Evolutionary conservation across 495 filamentous ascomycete species (phyloP).

Genomic region (Xylaria scruposa): DNA sequence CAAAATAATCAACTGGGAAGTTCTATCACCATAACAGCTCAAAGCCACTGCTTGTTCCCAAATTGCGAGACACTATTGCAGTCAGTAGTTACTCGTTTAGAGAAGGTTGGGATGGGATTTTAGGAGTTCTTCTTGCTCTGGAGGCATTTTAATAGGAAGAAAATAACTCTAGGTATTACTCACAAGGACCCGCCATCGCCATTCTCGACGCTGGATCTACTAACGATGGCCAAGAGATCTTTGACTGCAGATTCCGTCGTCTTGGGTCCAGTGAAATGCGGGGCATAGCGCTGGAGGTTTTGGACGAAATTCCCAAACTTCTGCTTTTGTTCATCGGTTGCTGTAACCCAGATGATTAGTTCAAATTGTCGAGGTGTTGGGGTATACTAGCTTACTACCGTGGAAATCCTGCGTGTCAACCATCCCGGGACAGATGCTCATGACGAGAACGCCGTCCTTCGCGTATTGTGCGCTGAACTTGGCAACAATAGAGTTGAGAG

Average conservation of each 20-base stretch:
- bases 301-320: conserved; percentile 35
- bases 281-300: conserved; percentile 53
- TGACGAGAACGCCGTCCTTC: conserved; percentile 56
- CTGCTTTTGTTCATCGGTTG: conserved; percentile 46
- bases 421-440: conserved; percentile 57
- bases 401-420: conserved; percentile 44
- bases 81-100: neutral
- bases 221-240: conserved; percentile 44
- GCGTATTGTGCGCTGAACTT: conserved; percentile 56
- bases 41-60: conserved; percentile 58
- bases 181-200: conserved; percentile 57
- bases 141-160: neutral
- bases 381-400: neutral
- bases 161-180: neutral
- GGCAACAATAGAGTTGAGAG: conserved; percentile 50
- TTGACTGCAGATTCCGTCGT: conserved; percentile 52
- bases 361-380: neutral
- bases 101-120: neutral
- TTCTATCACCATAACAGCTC: neutral
- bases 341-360: conserved; percentile 33
- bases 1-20: too few relatives aligned
- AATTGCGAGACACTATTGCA: conserved; percentile 52
- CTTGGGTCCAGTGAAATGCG: conserved; percentile 56
- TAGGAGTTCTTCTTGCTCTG: neutral
- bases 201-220: conserved; percentile 55